These are phyloP conservation scores for Hebeloma cylindrosporum DNA, from an alignment of 768 basidiomycete genomes.

Conservation along the genomic window DNA sequence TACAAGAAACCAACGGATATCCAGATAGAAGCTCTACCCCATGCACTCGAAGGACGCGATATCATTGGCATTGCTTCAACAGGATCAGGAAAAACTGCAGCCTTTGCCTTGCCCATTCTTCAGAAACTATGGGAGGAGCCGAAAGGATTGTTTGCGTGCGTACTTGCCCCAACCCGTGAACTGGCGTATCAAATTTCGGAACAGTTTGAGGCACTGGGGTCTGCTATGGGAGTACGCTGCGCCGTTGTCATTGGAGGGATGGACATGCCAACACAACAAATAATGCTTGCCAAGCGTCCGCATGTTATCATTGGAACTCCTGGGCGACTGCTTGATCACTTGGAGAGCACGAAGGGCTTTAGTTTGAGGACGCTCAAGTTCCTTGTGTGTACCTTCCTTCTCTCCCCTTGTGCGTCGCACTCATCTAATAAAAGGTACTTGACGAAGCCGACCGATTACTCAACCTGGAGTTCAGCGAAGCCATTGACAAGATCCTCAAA, in stretches of 20 bases:
- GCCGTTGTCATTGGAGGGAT: slow-evolving; percentile 94
- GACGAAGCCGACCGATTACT: slow-evolving; percentile 96
- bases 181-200: slow-evolving; percentile 98
- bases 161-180: slow-evolving; percentile 97
- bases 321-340: slow-evolving; percentile 87
- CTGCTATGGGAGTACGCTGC: slow-evolving; percentile 89
- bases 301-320: slow-evolving; percentile 96
- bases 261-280: slow-evolving; percentile 86
- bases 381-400: slow-evolving; percentile 53
- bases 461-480: slow-evolving; percentile 95
- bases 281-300: slow-evolving; percentile 90
- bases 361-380: slow-evolving; percentile 83
- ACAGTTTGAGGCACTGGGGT: slow-evolving; percentile 89
- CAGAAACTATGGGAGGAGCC: slow-evolving; percentile 98
- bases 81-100: slow-evolving; percentile 96
- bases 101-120: slow-evolving; percentile 93
- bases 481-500: slow-evolving; percentile 95
- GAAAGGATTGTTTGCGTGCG: slow-evolving; percentile 87
- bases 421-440: slow-evolving; percentile 62
- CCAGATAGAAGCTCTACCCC: slow-evolving; percentile 80
- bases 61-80: slow-evolving; percentile 99
- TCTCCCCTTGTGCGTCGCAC: neutral
- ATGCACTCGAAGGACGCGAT: slow-evolving; percentile 88
- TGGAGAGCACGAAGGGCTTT: slow-evolving; percentile 98
- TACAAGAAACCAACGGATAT: slow-evolving; percentile 91